phyloP scores from a whole-genome alignment of 139 green algal species.

The Haematococcus sp. region DNA sequence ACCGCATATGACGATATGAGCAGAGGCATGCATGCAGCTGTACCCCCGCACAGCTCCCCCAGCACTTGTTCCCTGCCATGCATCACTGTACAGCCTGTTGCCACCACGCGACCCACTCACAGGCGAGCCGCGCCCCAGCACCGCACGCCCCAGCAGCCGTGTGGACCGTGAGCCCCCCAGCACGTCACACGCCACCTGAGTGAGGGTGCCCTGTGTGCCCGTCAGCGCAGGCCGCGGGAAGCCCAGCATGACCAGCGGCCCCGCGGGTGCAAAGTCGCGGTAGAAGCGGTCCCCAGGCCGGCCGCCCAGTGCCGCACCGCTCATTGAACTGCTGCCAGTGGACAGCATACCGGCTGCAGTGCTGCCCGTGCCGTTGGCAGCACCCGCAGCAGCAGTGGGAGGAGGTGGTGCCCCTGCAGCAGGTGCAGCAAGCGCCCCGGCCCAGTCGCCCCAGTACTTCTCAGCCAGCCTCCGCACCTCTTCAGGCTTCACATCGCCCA shows the following conservation, averaged over 20 bases:
- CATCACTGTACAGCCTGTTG: too few species aligned
- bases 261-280: constrained; percentile 13
- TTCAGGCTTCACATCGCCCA: constrained; percentile 49
- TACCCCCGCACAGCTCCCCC: too few species aligned
- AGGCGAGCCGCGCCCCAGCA: constrained; percentile 45
- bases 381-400: background rate
- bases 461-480: constrained; percentile 42
- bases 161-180: constrained; percentile 48
- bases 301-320: background rate
- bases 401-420: background rate
- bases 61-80: too few species aligned
- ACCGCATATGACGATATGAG: too few species aligned
- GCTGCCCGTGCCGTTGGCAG: background rate
- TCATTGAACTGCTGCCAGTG: too few species aligned
- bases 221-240: constrained; percentile 64
- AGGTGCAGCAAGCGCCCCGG: background rate
- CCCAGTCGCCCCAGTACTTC: constrained; percentile 75
- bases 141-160: constrained; percentile 49
- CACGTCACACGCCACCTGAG: constrained; percentile 32
- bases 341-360: background rate
- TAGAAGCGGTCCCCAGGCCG: constrained; percentile 3
- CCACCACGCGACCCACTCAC: too few species aligned
- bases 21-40: too few species aligned
- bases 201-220: background rate
- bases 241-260: constrained; percentile 45